These are phyloP conservation scores for Pelargonium nanum DNA, from an alignment of 345 rosid species.

Conservation along the genomic window DNA sequence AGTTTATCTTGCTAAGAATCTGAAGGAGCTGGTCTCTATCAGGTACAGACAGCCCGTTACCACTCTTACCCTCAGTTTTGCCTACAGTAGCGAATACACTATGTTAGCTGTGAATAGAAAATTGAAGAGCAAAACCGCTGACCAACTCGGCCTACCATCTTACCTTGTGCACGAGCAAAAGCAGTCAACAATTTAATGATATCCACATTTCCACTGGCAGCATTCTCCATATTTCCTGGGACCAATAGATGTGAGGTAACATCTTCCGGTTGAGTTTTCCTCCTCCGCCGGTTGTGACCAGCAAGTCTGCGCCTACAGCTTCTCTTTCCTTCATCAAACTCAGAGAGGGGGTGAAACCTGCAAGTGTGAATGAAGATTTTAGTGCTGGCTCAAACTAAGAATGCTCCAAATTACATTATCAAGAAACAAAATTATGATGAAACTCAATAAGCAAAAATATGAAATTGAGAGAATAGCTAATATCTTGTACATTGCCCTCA, in stretches of 20 bases:
- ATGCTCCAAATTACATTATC: background rate
- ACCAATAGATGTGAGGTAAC: conserved; percentile 40
- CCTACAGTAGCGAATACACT: conserved; percentile 27
- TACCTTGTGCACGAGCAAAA: conserved; percentile 64
- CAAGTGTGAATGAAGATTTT: conserved; percentile 4
- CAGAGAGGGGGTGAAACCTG: conserved; percentile 74
- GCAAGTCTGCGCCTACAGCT: conserved; percentile 87
- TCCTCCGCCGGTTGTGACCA: conserved; percentile 66
- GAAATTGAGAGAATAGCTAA: too few relatives aligned
- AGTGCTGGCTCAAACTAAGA: background rate
- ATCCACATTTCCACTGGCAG: conserved; percentile 37
- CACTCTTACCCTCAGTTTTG: conserved; percentile 34
- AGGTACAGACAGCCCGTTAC: conserved; percentile 28
- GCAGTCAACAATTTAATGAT: conserved; percentile 59
- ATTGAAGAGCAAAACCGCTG: background rate
- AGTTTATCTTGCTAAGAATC: conserved; percentile 71
- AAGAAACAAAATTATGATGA: background rate
- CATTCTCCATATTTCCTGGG: conserved; percentile 33
- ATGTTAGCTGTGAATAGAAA: conserved; percentile 11
- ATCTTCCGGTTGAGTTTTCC: conserved; percentile 77
- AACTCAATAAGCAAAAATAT: too few relatives aligned
- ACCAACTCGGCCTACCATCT: conserved; percentile 5
- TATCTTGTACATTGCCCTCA: background rate
- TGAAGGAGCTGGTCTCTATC: conserved; percentile 64
- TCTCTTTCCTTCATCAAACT: conserved; percentile 82